Percentiles rank a stretch among this genome's conserved stretches.
Conservation (phyloP, 1,284 basidiomycete genomes). For the Ganoderma multipileum region DNA sequence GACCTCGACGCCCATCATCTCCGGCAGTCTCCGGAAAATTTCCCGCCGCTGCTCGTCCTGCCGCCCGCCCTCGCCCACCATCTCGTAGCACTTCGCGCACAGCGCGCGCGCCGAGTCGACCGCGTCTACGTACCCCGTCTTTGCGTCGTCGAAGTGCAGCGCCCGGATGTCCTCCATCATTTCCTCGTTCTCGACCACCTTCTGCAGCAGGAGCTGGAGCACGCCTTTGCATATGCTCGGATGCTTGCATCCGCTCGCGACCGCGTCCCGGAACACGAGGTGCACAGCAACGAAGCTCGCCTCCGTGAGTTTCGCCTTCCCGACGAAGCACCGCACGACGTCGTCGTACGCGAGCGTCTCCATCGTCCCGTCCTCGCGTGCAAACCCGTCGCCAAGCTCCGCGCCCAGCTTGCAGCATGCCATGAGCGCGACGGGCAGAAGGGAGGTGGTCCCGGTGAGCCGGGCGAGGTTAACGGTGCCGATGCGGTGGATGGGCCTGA, state of each 20-base stretch:
- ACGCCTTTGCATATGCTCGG: slow-evolving; percentile 4
- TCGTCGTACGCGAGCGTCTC: slow-evolving; percentile 16
- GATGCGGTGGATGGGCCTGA: slow-evolving; percentile 17
- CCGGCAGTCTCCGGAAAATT: slow-evolving; percentile 15
- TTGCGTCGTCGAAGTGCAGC: slow-evolving; percentile 13
- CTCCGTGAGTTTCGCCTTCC: slow-evolving; percentile 14
- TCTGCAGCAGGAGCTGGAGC: slow-evolving; percentile 8
- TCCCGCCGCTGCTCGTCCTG: slow-evolving; percentile 15
- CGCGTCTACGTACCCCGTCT: slow-evolving; percentile 15
- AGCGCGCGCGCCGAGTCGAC: slow-evolving; percentile 15
- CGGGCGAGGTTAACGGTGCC: slow-evolving; percentile 25
- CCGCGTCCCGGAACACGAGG: slow-evolving; percentile 8
- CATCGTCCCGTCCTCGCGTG: slow-evolving; percentile 20
- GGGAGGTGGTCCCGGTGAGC: slow-evolving; percentile 11
- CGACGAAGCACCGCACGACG: slow-evolving; percentile 17
- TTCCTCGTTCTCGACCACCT: slow-evolving; percentile 14
- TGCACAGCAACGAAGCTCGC: slow-evolving; percentile 13
- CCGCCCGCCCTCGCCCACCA: slow-evolving; percentile 12
- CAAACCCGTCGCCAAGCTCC: slow-evolving; percentile 14
- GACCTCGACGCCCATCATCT: slow-evolving; percentile 18
- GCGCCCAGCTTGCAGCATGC: slow-evolving; percentile 19
- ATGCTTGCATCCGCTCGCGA: slow-evolving; percentile 10
- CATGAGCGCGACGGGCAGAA: slow-evolving; percentile 25
- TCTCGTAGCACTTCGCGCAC: slow-evolving; percentile 15
- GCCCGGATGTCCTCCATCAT: slow-evolving; percentile 12